Evolutionary conservation across 2,329 filamentous ascomycete genomes (phyloP).

Genomic region (Cladobotryum protrusum): DNA sequence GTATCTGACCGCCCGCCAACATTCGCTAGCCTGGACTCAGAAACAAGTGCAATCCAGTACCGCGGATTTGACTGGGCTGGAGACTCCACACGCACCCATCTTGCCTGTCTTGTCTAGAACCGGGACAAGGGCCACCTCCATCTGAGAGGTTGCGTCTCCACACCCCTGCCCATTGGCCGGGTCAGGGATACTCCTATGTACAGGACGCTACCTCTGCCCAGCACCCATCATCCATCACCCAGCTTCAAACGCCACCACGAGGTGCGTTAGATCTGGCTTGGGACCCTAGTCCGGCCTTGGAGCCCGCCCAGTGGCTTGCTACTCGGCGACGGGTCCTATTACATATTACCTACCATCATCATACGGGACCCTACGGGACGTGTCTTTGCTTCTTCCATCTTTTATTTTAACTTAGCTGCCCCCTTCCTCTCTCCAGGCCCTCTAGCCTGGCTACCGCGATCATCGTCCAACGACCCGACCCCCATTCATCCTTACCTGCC

Average conservation of each 20-base stretch:
- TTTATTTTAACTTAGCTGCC: constrained; percentile 10
- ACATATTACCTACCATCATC: constrained; percentile 12
- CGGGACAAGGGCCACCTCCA: constrained; percentile 10
- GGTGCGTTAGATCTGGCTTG: constrained; percentile 28
- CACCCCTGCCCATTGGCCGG: constrained; percentile 11
- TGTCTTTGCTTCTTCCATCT: constrained; percentile 5
- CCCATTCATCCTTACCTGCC: constrained; percentile 7
- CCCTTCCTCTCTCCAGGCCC: constrained; percentile 3
- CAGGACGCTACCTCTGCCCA: constrained; percentile 7
- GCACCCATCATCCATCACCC: constrained; percentile 20
- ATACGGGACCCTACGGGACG: background rate
- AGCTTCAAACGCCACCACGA: constrained; percentile 29
- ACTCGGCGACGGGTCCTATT: constrained; percentile 13
- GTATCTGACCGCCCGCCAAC: constrained; percentile 16
- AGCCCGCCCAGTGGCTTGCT: constrained; percentile 13
- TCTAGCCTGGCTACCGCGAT: constrained; percentile 11
- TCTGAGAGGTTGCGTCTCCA: constrained; percentile 4
- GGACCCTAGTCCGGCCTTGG: constrained; percentile 12
- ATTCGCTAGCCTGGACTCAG: constrained; percentile 23
- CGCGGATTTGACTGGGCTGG: constrained; percentile 23
- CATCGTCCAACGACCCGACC: constrained; percentile 3
- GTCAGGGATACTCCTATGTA: constrained; percentile 7
- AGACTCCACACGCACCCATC: constrained; percentile 17
- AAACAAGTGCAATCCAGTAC: constrained; percentile 29
- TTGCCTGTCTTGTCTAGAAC: constrained; percentile 10